These are phyloP conservation scores for Asterella californica DNA, from an alignment of 225 moss, liverwort and hornwort genomes.

Conservation along the genomic window DNA sequence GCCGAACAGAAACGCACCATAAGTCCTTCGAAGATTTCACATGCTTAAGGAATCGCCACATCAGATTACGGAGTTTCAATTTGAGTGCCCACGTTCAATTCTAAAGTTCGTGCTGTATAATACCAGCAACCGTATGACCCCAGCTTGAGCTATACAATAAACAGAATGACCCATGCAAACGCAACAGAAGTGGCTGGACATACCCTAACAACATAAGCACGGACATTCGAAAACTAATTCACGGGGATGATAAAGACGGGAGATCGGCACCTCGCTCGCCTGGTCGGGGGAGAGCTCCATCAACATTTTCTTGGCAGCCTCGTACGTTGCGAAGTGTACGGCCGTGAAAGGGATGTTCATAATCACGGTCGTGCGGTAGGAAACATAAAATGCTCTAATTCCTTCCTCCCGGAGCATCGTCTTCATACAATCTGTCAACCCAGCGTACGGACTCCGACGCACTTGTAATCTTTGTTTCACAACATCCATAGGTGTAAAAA, in stretches of 20 bases:
- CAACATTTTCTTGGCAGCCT: constrained; percentile 85
- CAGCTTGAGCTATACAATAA: no score
- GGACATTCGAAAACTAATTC: not conserved
- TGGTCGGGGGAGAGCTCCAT: constrained; percentile 41
- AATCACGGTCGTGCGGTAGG: constrained; percentile 82
- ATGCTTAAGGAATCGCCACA: not conserved
- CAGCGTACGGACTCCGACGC: constrained; percentile 76
- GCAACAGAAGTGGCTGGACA: no score
- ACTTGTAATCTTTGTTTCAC: constrained; percentile 98
- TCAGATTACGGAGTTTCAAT: not conserved
- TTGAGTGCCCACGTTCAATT: not conserved
- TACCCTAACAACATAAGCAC: not conserved
- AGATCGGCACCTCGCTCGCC: constrained; percentile 31
- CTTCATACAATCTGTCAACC: constrained; percentile 70
- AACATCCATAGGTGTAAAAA: constrained; percentile 98
- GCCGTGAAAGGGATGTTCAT: constrained; percentile 99
- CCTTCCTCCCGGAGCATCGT: constrained; percentile 84
- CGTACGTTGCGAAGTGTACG: constrained; percentile 90
- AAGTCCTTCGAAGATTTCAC: not conserved
- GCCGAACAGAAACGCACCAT: not conserved
- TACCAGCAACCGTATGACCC: not conserved
- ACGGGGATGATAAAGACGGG: no score
- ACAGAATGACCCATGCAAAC: no score
- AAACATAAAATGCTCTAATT: constrained; percentile 66
- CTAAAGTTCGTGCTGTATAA: not conserved